Evolutionary conservation across 2,329 filamentous ascomycete genomes (phyloP), one percentile per base, ranked within the genome.

Genomic region (Aspergillus ochraceoroseus): DNA sequence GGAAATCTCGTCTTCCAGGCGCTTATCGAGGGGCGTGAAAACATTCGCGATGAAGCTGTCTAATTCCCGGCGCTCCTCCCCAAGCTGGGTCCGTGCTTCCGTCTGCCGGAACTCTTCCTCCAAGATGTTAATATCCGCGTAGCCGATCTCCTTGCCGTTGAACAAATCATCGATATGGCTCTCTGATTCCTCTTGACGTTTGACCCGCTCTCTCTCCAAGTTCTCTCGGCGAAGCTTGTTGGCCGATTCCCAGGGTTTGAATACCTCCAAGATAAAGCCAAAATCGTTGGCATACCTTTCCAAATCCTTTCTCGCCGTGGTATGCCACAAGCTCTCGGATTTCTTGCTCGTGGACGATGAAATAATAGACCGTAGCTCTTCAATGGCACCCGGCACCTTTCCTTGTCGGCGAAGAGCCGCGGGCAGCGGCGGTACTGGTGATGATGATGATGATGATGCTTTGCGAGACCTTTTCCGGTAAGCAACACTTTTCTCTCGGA

Each of bases 121-220:
- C 7, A 78, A 60, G 11, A 65, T 65, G 25, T 70, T 71, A 49
- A 79, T 75, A 33, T 78, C 74, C 8, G 73, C 73, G 54, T 79
- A 78, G 0, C 73, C 74, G 30, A 79, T 77, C 48, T 76, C 70
- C 39, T 77, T 70, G 33, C 68, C 68, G 47, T 78, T 72, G 59
- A 77, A 79, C 1, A 78, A 62, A 1, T 66, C 64, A 47, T 78
- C 72, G 20, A 75, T 74, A 32, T 68, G 65, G n/a, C 59, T 61
- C 49, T 77, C 73, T 2, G 68, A 72, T 46, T 74, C 69, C 39
- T 73, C 69, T 53, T 75, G 71, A 9, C 75, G 71, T 38, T 58
- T 58, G 43, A 65, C 64, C 3, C 74, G 71, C 26, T 73, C 71
- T 17, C 61, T 61, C 7, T 75, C 73, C 22, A 73, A 55, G 41